Conservation (phyloP, 768 basidiomycete species). For the Clitopilus hobsonii region DNA sequence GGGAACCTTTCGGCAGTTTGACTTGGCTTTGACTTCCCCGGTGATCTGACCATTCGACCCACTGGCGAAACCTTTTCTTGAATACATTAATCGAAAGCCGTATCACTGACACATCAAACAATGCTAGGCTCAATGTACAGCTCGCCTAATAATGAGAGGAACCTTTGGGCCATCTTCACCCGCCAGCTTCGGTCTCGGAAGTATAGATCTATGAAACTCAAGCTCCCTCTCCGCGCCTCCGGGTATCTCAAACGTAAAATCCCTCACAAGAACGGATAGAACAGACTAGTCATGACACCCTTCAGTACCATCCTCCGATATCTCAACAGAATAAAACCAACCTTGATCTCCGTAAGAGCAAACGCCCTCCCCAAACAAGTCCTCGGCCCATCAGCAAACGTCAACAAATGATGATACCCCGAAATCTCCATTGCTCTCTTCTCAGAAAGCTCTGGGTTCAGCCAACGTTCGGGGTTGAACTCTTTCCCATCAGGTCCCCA, state of each 20-base stretch:
- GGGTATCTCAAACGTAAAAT: constrained; percentile 35
- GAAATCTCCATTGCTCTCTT: constrained; percentile 21
- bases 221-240: constrained; percentile 28
- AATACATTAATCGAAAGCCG: no score
- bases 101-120: background rate
- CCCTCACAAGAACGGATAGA: constrained; percentile 34
- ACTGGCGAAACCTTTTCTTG: no score
- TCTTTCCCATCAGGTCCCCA: constrained; percentile 39
- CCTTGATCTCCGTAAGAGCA: constrained; percentile 34
- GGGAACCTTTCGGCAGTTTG: no score
- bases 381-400: constrained; percentile 37
- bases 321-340: constrained; percentile 6
- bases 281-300: constrained; percentile 25
- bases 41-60: no score
- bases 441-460: constrained; percentile 14
- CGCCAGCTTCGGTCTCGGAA: constrained; percentile 29
- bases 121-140: no score
- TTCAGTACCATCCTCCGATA: background rate
- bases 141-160: constrained; percentile 24
- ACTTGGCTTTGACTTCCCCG: no score
- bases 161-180: constrained; percentile 23
- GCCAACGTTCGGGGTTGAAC: constrained; percentile 40
- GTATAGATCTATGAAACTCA: constrained; percentile 21
- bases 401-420: constrained; percentile 31
- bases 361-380: constrained; percentile 36